Base-by-base conservation (phyloP, 176 grass and related monocot species). In the Rhynchospora pubera region DNA sequence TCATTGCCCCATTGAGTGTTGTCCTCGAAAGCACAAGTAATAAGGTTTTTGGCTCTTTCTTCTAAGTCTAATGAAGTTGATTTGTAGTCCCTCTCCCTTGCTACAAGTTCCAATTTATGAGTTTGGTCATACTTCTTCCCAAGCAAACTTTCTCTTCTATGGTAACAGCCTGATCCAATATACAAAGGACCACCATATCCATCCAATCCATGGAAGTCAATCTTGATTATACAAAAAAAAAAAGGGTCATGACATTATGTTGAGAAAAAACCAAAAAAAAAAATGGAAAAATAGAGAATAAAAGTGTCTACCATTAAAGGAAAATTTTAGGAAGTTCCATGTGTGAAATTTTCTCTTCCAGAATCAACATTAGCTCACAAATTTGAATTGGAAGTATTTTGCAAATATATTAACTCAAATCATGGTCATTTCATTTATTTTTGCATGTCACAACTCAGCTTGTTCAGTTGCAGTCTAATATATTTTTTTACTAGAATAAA, bases 91-190 rank as follows among this genome's bases (percentile, higher is more conserved):
- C 79, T 81, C 10, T 65, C 39, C 61, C 18, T 21, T 81, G 44
- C 21, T 34, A 62, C 45, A 87, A 85, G 84, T 63, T 98, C 83
- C 74, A 84, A 82, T 62, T 84, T 91, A 71, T 85, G 88, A 78
- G 79, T 88, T 84, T 91, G 42, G 52, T 78, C 82, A 22, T 87
- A 91, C 9, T 63, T 85, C 74, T 83, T 85, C 13, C 95, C 95
- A 4, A 89, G 87, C 22, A 98, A 86, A 62, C 74, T 64, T 61
- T 91, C 90, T 75, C 92, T 94, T 85, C 87, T 90, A 63, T 98
- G 92, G 89, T 93, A 98, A 82, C 92, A 90, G 62, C 90, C 95
- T 9, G 90, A 85, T 79, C 90, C 95, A 42, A 91, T 62, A 62
- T 91, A 98, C 10, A 85, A 2, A 60, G 85, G 66, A 4, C 95